Evolutionary conservation across 176 grass and related monocot species (phyloP), one percentile per base, ranked within the genome.

Genomic region (Microstegium vimineum): DNA sequence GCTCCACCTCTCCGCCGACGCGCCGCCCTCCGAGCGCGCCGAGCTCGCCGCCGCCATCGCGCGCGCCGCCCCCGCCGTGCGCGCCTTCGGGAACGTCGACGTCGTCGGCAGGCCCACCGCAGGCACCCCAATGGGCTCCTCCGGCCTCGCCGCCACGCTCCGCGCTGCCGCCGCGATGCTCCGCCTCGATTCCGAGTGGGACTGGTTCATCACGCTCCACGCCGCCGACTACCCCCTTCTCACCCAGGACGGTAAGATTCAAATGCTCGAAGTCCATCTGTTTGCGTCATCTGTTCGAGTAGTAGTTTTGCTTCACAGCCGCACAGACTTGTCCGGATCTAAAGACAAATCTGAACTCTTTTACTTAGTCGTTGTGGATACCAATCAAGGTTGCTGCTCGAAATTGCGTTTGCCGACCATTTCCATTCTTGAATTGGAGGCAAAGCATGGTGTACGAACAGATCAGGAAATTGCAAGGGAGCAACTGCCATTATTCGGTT

Each of bases 131-230:
- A 93, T 93, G 90, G 95, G 95, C 0, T 87, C 95, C 13, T 98
- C 95, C 51, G 92, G 86, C 17, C 83, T 98, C 40, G 92, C 95
- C 2, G 90, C 66, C 18, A 93, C 90, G 6, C 90, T 98, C 9
- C 88, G 93, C 27, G 90, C 92, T 0, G 90, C 95, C 10, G 86
- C 95, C 4, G 90, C 89, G 8, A 78, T 98, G 83, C 92, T 98
- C 75, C 87, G 92, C 61, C 67, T 98, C 5, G 95, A 95, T 80
- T 22, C 52, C 2, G 92, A 91, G 22, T 98, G 95, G 95, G 92
- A 98, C 79, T 98, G 95, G 95, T 95, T 98, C 81, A 65, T 98
- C 81, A 93, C 90, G 76, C 85, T 98, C 41, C 88, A 73, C 74
- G 92, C 95, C 43, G 90, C 86, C 10, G 95, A 98, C 41, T 98